phyloP scores from a whole-genome alignment of 2,329 filamentous ascomycete species.

The Neofusicoccum kwambonambiense region DNA sequence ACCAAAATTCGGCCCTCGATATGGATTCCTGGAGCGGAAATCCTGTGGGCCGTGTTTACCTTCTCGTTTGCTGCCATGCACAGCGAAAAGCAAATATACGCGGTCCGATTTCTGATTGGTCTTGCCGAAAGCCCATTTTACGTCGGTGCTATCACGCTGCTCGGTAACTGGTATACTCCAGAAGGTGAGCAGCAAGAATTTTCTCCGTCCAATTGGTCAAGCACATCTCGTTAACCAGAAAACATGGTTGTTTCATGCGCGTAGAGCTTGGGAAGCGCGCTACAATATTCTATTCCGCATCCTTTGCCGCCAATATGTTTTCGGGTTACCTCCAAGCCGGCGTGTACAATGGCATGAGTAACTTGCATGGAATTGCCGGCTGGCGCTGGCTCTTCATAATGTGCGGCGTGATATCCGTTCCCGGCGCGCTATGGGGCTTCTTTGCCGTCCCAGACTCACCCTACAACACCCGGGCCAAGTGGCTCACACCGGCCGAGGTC shows the following conservation, averaged over 20 bases:
- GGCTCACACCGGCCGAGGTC: no score
- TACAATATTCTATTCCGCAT: conserved; percentile 20
- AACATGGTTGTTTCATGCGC: no score
- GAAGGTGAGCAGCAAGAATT: not conserved
- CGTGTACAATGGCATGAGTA: conserved; percentile 19
- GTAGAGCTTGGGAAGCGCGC: conserved; percentile 18
- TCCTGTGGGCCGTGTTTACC: conserved; percentile 22
- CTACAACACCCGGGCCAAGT: conserved; percentile 44
- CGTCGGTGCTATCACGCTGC: conserved; percentile 18
- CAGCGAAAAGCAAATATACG: conserved; percentile 20
- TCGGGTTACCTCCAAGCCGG: conserved; percentile 21
- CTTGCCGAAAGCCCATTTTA: conserved; percentile 23
- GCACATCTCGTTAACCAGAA: no score
- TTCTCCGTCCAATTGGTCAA: no score
- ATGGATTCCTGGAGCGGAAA: conserved; percentile 21
- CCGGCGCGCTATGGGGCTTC: conserved; percentile 51
- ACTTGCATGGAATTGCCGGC: conserved; percentile 27
- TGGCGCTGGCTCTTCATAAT: conserved; percentile 35
- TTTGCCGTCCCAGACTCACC: conserved; percentile 51
- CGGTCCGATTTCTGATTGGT: conserved; percentile 22
- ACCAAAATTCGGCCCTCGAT: conserved; percentile 24
- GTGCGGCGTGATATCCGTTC: conserved; percentile 54
- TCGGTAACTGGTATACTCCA: not conserved
- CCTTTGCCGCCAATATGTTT: conserved; percentile 12
- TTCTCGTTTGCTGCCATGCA: conserved; percentile 24